Percentiles rank a stretch among this genome's conserved stretches.
Conservation (phyloP, 805 yeast species). For the Yamadazyma sp. region DNA sequence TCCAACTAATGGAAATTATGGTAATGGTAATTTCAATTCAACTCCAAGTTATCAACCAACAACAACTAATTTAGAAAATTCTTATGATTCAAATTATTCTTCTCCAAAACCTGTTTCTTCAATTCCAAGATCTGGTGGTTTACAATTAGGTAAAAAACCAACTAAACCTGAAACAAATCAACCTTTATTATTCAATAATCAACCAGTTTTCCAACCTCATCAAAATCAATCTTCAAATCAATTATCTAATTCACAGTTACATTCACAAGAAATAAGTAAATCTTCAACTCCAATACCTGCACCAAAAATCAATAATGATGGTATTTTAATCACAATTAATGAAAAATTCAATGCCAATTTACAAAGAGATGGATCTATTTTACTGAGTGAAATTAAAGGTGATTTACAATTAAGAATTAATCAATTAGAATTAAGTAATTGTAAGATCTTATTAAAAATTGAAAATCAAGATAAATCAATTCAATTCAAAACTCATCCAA, state of each 20-base stretch:
- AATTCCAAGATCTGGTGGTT: constrained; percentile 45
- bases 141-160: constrained; percentile 68
- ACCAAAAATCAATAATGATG: constrained; percentile 53
- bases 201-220: constrained; percentile 28
- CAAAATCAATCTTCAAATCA: constrained; percentile 12
- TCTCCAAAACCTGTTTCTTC: constrained; percentile 3
- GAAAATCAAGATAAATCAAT: constrained; percentile 47
- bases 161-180: constrained; percentile 25
- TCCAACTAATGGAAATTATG: background rate
- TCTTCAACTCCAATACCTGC: constrained; percentile 13
- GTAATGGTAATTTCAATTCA: background rate
- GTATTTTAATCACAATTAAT: constrained; percentile 71
- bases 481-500: constrained; percentile 93
- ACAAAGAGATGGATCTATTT: constrained; percentile 76
- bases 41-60: constrained; percentile 1
- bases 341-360: constrained; percentile 79
- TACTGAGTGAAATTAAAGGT: constrained; percentile 79
- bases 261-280: constrained; percentile 12
- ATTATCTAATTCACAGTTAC: constrained; percentile 4
- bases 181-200: constrained; percentile 29
- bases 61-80: constrained; percentile 7
- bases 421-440: constrained; percentile 64
- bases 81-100: background rate
- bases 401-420: constrained; percentile 85
- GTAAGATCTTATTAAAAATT: constrained; percentile 58